Conservation (phyloP, 192 early-diverging fungal genomes). For the Backusella parvicylindrica region DNA sequence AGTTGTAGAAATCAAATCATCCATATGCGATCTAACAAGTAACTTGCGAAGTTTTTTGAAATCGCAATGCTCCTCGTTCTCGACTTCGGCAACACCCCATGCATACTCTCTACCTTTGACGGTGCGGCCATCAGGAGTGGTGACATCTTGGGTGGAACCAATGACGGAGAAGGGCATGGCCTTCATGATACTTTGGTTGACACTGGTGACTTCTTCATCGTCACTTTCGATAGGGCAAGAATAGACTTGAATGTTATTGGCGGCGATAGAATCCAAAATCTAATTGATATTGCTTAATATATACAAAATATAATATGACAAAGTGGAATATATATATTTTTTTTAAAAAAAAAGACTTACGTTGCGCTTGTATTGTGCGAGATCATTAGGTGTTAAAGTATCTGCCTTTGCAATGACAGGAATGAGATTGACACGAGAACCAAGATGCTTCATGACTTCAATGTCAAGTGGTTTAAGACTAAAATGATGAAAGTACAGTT, state of each 20-base stretch:
- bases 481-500: constrained; percentile 10
- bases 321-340: not conserved
- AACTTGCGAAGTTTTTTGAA: constrained; percentile 91
- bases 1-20: constrained; percentile 89
- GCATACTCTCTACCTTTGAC: constrained; percentile 88
- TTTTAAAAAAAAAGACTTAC: constrained; percentile 35
- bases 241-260: constrained; percentile 82
- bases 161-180: constrained; percentile 97
- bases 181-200: constrained; percentile 78
- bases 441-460: constrained; percentile 91
- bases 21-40: constrained; percentile 89
- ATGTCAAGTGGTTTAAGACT: constrained; percentile 80
- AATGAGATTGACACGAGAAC: constrained; percentile 88
- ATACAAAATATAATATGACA: constrained; percentile 15
- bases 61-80: constrained; percentile 93
- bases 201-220: constrained; percentile 71
- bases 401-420: constrained; percentile 93
- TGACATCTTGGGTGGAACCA: constrained; percentile 81
- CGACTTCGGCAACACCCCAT: constrained; percentile 96
- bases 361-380: constrained; percentile 79
- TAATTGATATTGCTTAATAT: constrained; percentile 16
- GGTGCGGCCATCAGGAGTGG: constrained; percentile 76
- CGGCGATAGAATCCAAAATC: constrained; percentile 75
- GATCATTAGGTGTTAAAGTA: constrained; percentile 80
- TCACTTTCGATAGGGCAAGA: constrained; percentile 74